Percentiles rank a stretch among this genome's conserved stretches.
Evolutionary conservation across 2,329 filamentous ascomycete species (phyloP).

Genomic region (Arthrobotrys pseudoclavata): DNA sequence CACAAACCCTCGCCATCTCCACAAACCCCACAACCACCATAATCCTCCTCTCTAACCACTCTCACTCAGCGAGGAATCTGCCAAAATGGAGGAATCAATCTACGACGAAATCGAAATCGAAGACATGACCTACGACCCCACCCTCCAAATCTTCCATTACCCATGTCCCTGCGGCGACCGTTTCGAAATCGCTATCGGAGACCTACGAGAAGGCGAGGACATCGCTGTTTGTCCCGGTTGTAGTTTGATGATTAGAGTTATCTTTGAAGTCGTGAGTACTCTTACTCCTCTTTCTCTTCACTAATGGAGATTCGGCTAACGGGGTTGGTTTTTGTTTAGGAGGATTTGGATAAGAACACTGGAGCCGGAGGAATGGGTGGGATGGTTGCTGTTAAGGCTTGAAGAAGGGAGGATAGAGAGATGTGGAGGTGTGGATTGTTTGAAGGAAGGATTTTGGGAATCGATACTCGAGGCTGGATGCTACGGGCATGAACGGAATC

Average conservation of each 20-base stretch:
- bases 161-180: constrained; percentile 97
- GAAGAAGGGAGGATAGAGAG: constrained; percentile 59
- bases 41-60: too few species aligned
- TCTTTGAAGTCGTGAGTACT: constrained; percentile 82
- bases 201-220: constrained; percentile 88
- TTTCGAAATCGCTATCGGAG: constrained; percentile 88
- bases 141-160: constrained; percentile 90
- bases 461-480: not conserved
- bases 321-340: constrained; percentile 65
- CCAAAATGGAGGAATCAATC: constrained; percentile 79
- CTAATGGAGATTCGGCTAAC: constrained; percentile 7
- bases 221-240: constrained; percentile 98
- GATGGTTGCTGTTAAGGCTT: constrained; percentile 67
- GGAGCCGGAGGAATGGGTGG: constrained; percentile 63
- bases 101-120: constrained; percentile 99
- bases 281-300: not conserved
- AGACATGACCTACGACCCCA: constrained; percentile 91
- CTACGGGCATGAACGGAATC: not conserved
- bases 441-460: not conserved
- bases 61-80: too few species aligned
- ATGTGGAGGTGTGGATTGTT: not conserved
- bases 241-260: constrained; percentile 94
- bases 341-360: constrained; percentile 70
- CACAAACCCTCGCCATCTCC: not conserved
- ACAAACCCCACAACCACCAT: not conserved